Evolutionary conservation across 257 asterid genomes (phyloP).

Genomic region (Plantago major): DNA sequence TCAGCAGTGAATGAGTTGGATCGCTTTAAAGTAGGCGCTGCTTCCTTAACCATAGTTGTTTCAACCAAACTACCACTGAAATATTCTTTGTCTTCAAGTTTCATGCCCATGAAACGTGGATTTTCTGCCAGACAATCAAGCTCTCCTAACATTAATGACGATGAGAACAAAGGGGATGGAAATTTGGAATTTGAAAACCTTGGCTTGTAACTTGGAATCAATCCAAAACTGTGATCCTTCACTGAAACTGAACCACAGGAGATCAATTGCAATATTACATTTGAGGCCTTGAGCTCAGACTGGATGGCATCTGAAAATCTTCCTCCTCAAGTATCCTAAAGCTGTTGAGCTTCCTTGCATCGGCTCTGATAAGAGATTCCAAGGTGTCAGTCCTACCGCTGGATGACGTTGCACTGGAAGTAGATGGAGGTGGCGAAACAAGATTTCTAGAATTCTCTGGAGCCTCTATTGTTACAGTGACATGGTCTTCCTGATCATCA

Average conservation of each 20-base stretch:
- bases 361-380: slow-evolving; percentile 87
- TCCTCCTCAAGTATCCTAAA: slow-evolving; percentile 72
- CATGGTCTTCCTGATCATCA: slow-evolving; percentile 24
- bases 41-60: slow-evolving; percentile 62
- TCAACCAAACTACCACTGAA: slow-evolving; percentile 91
- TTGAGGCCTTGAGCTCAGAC: slow-evolving; percentile 74
- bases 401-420: slow-evolving; percentile 69
- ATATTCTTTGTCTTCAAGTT: slow-evolving; percentile 81
- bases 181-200: slow-evolving; percentile 75
- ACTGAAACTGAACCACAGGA: slow-evolving; percentile 92
- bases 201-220: slow-evolving; percentile 76
- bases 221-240: slow-evolving; percentile 80
- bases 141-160: slow-evolving; percentile 70
- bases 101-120: slow-evolving; percentile 58
- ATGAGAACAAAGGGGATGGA: slow-evolving; percentile 71
- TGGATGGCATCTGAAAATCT: slow-evolving; percentile 45
- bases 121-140: slow-evolving; percentile 65
- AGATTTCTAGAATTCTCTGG: slow-evolving; percentile 47
- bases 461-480: slow-evolving; percentile 36
- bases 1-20: slow-evolving; percentile 84
- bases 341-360: slow-evolving; percentile 72
- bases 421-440: slow-evolving; percentile 69
- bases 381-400: slow-evolving; percentile 75
- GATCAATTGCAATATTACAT: slow-evolving; percentile 80
- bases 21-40: slow-evolving; percentile 55